phyloP scores from a whole-genome alignment of 2,329 filamentous ascomycete genomes.

The Paraphaeosphaeria minitans region DNA sequence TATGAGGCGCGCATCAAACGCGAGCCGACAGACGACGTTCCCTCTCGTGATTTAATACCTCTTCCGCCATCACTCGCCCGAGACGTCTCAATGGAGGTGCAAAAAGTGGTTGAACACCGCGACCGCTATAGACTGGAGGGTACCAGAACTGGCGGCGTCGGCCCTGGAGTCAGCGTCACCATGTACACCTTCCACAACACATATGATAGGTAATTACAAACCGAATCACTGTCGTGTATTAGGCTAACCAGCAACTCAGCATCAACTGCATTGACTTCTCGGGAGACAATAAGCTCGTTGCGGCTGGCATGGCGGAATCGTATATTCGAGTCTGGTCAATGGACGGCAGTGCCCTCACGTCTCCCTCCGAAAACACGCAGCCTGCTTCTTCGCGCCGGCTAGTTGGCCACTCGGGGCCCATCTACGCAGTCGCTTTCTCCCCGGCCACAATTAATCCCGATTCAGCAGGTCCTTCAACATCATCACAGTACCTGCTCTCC shows the following conservation, averaged over 20 bases:
- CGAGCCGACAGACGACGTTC: slow-evolving; percentile 85
- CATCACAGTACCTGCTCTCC: slow-evolving; percentile 80
- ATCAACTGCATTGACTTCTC: slow-evolving; percentile 96
- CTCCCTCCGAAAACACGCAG: slow-evolving; percentile 63
- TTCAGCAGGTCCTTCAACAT: slow-evolving; percentile 57
- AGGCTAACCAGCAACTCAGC: slow-evolving; percentile 51
- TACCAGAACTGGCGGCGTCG: slow-evolving; percentile 75
- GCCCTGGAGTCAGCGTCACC: slow-evolving; percentile 82
- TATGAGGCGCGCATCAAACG: slow-evolving; percentile 88
- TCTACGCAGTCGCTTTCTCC: slow-evolving; percentile 90
- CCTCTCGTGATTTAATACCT: slow-evolving; percentile 77
- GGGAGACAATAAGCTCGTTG: slow-evolving; percentile 83
- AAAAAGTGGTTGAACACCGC: slow-evolving; percentile 89
- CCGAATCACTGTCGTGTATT: slow-evolving; percentile 7
- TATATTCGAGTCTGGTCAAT: slow-evolving; percentile 95
- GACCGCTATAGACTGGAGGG: slow-evolving; percentile 89
- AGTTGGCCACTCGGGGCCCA: slow-evolving; percentile 86
- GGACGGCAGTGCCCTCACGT: slow-evolving; percentile 79
- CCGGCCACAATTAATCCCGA: slow-evolving; percentile 63
- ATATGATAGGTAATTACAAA: slow-evolving; percentile 73
- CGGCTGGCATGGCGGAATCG: slow-evolving; percentile 88
- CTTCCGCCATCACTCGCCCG: slow-evolving; percentile 85
- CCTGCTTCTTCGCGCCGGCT: slow-evolving; percentile 72
- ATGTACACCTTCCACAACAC: slow-evolving; percentile 99
- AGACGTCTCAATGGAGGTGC: slow-evolving; percentile 92